Evolutionary conservation across 371 early-diverging fungal genomes (phyloP), one percentile per base, ranked within the genome.

Genomic region (Zychaea mexicana): DNA sequence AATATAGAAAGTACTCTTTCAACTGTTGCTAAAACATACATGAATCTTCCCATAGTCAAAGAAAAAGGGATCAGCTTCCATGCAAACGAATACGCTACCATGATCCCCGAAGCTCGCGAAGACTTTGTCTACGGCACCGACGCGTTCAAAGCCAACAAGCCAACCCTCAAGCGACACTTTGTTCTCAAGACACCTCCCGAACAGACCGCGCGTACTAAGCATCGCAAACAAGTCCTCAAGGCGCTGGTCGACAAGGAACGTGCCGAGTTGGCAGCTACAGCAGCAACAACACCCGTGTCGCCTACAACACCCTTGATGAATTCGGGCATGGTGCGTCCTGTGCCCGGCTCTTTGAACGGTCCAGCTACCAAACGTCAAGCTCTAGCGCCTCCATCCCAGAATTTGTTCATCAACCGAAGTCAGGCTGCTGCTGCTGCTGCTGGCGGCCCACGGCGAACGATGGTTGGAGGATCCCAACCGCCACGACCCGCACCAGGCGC

Each of bases 21-120:
- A n/a, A n/a, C n/a, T n/a, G n/a, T n/a, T n/a, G n/a, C n/a, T n/a
- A n/a, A n/a, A n/a, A n/a, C n/a, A n/a, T n/a, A n/a, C n/a, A n/a
- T 36, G 7, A 19, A 47, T 17, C 17, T 22, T 52, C 19, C 3
- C 22, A n/a, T 52, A 68, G 69, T 68, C 27, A 26, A 64, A 55
- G 26, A 39, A 22, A 19, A 68, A 17, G 69, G 69, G 13, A 60
- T 64, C 42, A 59, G 64, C 5, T 68, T 68, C 30, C 69, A 64
- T 52, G 60, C 64, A 2, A 45, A 17, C 6, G 69, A 68, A 52
- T 56, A 45, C 32, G 63, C 59, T 17, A 21, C 64, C 31, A 22
- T 64, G 52, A 36, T 19, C n/a, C 15, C n/a, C 13, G 53, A 52
- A 61, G 56, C 61, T 2, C 66, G 53, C 13, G 56, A 52, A 26